Conservation (phyloP, 805 yeast genomes). For the Kodamaea restingae region DNA sequence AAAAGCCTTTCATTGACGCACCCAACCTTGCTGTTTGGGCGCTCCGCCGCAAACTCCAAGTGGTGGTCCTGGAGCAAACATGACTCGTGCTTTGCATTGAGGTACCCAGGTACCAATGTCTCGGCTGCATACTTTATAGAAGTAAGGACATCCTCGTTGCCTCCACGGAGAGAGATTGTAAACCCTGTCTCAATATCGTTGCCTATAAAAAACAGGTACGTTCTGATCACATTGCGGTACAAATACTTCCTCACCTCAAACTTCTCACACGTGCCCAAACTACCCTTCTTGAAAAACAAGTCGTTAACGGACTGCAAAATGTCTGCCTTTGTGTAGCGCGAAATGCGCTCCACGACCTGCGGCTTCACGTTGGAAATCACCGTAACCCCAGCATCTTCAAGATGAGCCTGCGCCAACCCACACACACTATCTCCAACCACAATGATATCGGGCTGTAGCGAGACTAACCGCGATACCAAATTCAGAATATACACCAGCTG, state of each 20-base stretch:
- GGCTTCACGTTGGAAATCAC: constrained; percentile 81
- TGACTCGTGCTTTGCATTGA: constrained; percentile 73
- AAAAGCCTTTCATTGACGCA: constrained; percentile 11
- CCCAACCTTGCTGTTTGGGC: constrained; percentile 11
- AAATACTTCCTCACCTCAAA: constrained; percentile 71
- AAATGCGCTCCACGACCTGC: constrained; percentile 71
- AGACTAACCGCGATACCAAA: constrained; percentile 70
- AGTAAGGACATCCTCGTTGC: constrained; percentile 53
- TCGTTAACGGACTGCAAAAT: constrained; percentile 83
- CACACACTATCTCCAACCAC: constrained; percentile 76
- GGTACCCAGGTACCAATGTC: constrained; percentile 72
- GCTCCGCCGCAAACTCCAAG: constrained; percentile 13
- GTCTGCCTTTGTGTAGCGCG: constrained; percentile 79
- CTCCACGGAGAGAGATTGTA: constrained; percentile 85
- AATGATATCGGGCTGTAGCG: constrained; percentile 73
- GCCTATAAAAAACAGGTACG: constrained; percentile 78
- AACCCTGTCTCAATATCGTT: constrained; percentile 72
- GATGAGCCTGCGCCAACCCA: constrained; percentile 70
- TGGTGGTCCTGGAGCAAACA: constrained; percentile 25
- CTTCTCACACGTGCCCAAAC: constrained; percentile 66
- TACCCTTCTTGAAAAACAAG: constrained; percentile 56
- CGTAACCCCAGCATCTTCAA: constrained; percentile 72
- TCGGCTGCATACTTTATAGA: constrained; percentile 75
- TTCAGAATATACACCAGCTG: constrained; percentile 81
- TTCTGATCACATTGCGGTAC: constrained; percentile 53